Percentiles rank a stretch among this genome's conserved stretches.
Conservation (phyloP, 225 moss, liverwort and hornwort species). For the Lunularia cruciata region DNA sequence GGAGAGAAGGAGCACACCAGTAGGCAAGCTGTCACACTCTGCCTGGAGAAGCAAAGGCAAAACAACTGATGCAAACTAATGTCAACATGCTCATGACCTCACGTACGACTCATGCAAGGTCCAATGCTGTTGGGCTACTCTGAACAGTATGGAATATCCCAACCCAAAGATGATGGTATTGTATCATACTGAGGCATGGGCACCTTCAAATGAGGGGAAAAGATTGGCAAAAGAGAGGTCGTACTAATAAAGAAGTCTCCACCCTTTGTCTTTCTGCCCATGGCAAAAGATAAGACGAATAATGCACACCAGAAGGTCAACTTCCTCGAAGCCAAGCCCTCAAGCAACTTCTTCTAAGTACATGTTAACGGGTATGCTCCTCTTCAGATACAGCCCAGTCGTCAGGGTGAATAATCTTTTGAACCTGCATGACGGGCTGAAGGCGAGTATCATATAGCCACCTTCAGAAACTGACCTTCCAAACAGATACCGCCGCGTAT, state of each 20-base stretch:
- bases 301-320: not conserved
- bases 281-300: not conserved
- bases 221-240: not conserved
- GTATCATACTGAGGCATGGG: conserved; percentile 1
- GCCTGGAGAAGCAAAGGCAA: conserved; percentile 11
- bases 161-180: not conserved
- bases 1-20: not conserved
- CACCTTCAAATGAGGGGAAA: not conserved
- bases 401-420: too few species aligned
- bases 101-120: not conserved
- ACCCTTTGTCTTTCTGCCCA: conserved; percentile 1
- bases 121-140: not conserved
- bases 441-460: too few species aligned
- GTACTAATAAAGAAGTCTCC: not conserved
- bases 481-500: too few species aligned
- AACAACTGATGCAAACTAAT: not conserved
- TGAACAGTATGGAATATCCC: not conserved
- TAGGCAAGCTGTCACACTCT: not conserved
- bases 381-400: too few species aligned
- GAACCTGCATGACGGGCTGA: too few species aligned
- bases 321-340: not conserved
- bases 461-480: too few species aligned
- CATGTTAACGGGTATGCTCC: too few species aligned
- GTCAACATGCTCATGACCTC: conserved; percentile 4
- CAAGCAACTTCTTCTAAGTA: not conserved